Conservation (phyloP, 1,139 yeast genomes). For the Yarrowia galli region DNA sequence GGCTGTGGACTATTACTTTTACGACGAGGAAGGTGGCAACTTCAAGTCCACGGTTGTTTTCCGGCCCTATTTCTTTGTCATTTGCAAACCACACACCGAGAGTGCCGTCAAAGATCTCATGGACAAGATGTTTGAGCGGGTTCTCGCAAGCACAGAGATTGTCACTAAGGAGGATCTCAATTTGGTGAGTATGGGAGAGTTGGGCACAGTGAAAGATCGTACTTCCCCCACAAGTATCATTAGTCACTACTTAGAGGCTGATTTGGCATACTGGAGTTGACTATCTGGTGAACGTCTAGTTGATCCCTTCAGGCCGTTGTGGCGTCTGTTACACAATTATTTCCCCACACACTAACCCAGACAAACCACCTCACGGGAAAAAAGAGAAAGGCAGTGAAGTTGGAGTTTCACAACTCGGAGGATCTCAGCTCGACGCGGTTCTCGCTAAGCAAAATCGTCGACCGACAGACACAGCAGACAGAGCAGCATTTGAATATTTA, state of each 20-base stretch:
- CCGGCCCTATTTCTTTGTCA: slow-evolving; percentile 88
- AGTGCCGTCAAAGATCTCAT: slow-evolving; percentile 21
- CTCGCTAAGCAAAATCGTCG: slow-evolving; percentile 26
- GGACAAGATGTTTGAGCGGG: slow-evolving; percentile 36
- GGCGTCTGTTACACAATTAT: too few species aligned
- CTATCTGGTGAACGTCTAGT: too few species aligned
- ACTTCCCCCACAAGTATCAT: too few species aligned
- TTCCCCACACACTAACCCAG: slow-evolving; percentile 70
- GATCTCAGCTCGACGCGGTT: slow-evolving; percentile 71
- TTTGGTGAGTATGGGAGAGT: slow-evolving; percentile 18
- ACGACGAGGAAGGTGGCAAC: slow-evolving; percentile 98
- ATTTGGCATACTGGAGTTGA: too few species aligned
- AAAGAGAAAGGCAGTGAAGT: slow-evolving; percentile 66
- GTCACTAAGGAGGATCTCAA: slow-evolving; percentile 31
- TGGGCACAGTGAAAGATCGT: too few species aligned
- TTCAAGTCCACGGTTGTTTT: slow-evolving; percentile 84
- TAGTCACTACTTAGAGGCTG: too few species aligned
- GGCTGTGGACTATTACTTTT: slow-evolving; percentile 92
- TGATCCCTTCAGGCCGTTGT: too few species aligned
- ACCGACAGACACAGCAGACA: slow-evolving; percentile 13
- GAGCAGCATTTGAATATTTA: slow-evolving; percentile 37
- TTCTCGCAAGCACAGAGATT: slow-evolving; percentile 11
- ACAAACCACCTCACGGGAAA: slow-evolving; percentile 90
- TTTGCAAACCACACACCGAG: slow-evolving; percentile 56
- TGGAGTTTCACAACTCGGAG: slow-evolving; percentile 75